These are phyloP conservation scores for Pseudopyrenochaeta lycopersici DNA, from an alignment of 2,329 filamentous ascomycete species.

Conservation along the genomic window DNA sequence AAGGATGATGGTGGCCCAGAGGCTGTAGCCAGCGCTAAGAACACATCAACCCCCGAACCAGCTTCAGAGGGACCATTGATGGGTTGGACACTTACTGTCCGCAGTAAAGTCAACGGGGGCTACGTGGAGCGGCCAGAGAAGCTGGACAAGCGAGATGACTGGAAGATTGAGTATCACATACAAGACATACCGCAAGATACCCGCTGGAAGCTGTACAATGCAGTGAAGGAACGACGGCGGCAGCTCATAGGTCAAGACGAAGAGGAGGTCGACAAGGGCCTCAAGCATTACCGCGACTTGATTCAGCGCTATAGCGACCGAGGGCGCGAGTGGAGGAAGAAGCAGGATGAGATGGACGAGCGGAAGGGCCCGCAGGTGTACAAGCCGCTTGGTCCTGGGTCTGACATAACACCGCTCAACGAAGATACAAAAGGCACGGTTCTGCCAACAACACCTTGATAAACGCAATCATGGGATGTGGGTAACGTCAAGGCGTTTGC, in stretches of 20 bases:
- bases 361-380: constrained; percentile 50
- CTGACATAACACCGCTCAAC: constrained; percentile 6
- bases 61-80: constrained; percentile 57
- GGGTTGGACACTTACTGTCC: constrained; percentile 75
- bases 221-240: constrained; percentile 65
- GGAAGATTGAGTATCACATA: constrained; percentile 82
- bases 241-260: constrained; percentile 51
- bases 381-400: constrained; percentile 41
- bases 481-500: too few species aligned
- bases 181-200: constrained; percentile 58
- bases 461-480: neutral
- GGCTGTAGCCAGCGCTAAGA: neutral
- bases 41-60: neutral
- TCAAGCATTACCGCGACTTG: constrained; percentile 55
- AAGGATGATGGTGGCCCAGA: neutral
- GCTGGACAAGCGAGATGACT: constrained; percentile 60
- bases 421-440: constrained; percentile 7
- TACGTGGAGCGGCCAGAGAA: constrained; percentile 69
- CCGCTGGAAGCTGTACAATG: constrained; percentile 31
- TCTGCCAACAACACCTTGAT: constrained; percentile 9
- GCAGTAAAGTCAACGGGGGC: constrained; percentile 74
- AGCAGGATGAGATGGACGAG: constrained; percentile 63
- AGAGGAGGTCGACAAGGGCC: constrained; percentile 48
- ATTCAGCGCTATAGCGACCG: constrained; percentile 59
- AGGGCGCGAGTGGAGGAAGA: constrained; percentile 68